Conservation (phyloP, 306 rosid species). For the Citrullus colocynthis region DNA sequence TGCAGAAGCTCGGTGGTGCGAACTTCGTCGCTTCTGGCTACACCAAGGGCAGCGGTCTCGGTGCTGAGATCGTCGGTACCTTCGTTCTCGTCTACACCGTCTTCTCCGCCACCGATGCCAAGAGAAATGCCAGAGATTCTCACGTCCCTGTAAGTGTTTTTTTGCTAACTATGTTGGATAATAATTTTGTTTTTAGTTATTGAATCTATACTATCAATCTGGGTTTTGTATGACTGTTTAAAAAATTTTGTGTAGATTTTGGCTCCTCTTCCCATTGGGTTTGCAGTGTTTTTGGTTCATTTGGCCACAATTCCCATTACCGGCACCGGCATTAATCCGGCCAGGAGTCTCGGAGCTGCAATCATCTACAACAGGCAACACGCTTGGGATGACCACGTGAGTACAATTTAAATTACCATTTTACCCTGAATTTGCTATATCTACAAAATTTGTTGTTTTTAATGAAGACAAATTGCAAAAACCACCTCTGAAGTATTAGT, state of each 20-base stretch:
- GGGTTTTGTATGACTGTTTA: background rate
- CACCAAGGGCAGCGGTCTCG: constrained; percentile 81
- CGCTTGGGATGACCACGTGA: constrained; percentile 80
- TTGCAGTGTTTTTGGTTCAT: constrained; percentile 92
- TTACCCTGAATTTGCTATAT: background rate
- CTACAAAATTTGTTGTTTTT: too few species aligned
- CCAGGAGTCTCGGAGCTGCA: constrained; percentile 94
- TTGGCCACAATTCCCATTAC: constrained; percentile 95
- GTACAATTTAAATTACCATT: background rate
- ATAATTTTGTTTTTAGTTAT: too few species aligned
- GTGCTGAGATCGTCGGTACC: constrained; percentile 93
- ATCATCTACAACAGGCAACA: constrained; percentile 53
- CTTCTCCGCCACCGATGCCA: constrained; percentile 91
- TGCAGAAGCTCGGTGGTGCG: constrained; percentile 56
- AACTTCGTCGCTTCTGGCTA: constrained; percentile 51
- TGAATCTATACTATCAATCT: too few species aligned
- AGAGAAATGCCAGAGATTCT: constrained; percentile 83
- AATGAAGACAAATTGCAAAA: too few species aligned
- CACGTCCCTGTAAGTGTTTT: constrained; percentile 57
- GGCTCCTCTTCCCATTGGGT: constrained; percentile 95
- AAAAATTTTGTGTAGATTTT: constrained; percentile 37
- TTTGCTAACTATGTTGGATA: too few species aligned
- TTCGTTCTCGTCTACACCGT: constrained; percentile 90
- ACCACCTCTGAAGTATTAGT: too few species aligned
- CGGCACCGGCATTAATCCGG: constrained; percentile 87